A percentile compares a stretch with the other conserved stretches of the same genome.
Conservation (phyloP, 352 stramenopile genomes). For the Globisporangium viniferum region DNA sequence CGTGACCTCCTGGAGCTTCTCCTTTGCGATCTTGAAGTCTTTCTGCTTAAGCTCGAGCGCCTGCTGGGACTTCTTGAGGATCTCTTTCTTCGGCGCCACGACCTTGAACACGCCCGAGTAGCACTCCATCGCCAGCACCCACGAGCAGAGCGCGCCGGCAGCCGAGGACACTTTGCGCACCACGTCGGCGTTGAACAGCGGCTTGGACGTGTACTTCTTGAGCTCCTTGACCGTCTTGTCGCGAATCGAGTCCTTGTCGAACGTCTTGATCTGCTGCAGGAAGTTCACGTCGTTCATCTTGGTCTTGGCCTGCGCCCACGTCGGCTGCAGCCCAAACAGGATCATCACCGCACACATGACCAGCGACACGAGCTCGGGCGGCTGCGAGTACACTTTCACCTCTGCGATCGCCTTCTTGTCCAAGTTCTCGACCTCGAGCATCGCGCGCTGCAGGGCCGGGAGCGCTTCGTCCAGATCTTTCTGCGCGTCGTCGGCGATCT, state of each 20-base stretch:
- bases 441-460: conserved; percentile 90
- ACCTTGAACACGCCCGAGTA: conserved; percentile 88
- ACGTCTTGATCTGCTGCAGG: conserved; percentile 92
- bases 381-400: conserved; percentile 94
- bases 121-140: conserved; percentile 91
- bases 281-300: conserved; percentile 94
- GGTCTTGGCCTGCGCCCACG: conserved; percentile 92
- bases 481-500: conserved; percentile 93
- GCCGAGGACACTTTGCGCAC: conserved; percentile 89
- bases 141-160: conserved; percentile 87
- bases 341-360: conserved; percentile 96
- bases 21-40: conserved; percentile 85
- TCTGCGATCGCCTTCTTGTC: conserved; percentile 95
- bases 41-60: conserved; percentile 86
- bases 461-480: conserved; percentile 94
- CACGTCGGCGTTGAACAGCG: conserved; percentile 84
- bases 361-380: conserved; percentile 89
- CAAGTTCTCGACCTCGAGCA: conserved; percentile 93
- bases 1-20: conserved; percentile 88
- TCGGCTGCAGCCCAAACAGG: conserved; percentile 91
- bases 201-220: conserved; percentile 92
- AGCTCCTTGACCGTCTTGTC: conserved; percentile 92
- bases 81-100: conserved; percentile 89
- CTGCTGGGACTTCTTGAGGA: conserved; percentile 85
- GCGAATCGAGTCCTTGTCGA: conserved; percentile 95